Conservation (phyloP, 1,284 basidiomycete genomes). For the Inonotus hispidus region DNA sequence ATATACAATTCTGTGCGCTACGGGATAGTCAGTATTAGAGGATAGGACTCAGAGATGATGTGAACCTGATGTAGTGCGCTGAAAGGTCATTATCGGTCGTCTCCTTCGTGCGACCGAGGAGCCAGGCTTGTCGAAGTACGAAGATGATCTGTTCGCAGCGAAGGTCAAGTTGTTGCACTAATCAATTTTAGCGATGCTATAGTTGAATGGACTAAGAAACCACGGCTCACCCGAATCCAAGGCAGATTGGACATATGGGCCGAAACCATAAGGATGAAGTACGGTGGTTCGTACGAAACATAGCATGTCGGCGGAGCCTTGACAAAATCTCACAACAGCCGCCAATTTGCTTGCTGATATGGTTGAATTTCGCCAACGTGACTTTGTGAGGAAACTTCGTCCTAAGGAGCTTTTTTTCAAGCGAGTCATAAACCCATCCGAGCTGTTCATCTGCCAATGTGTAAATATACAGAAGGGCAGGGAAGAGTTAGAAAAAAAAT, state of each 20-base stretch:
- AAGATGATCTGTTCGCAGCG: constrained; percentile 32
- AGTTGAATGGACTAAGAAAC: background rate
- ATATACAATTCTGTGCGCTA: constrained; percentile 88
- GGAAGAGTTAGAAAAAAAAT: background rate
- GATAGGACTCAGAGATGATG: background rate
- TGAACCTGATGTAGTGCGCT: constrained; percentile 33
- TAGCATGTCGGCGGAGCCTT: background rate
- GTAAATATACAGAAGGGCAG: background rate
- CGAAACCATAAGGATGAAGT: background rate
- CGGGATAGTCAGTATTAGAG: background rate
- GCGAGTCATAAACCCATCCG: constrained; percentile 17
- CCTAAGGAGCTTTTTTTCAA: background rate
- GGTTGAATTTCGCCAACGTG: background rate
- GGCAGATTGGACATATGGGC: background rate
- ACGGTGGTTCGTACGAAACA: background rate
- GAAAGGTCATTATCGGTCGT: constrained; percentile 20
- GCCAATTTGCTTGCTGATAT: background rate
- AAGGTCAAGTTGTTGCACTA: constrained; percentile 32
- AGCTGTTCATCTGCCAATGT: constrained; percentile 14
- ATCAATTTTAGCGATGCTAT: background rate
- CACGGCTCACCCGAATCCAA: background rate
- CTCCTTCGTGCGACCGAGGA: constrained; percentile 21
- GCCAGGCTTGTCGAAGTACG: constrained; percentile 27
- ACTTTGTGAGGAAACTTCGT: background rate
- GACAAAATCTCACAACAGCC: background rate